Percentiles rank a stretch among this genome's conserved stretches.
Conservation (phyloP, 371 early-diverging fungal genomes). For the Coemansia sp. region DNA sequence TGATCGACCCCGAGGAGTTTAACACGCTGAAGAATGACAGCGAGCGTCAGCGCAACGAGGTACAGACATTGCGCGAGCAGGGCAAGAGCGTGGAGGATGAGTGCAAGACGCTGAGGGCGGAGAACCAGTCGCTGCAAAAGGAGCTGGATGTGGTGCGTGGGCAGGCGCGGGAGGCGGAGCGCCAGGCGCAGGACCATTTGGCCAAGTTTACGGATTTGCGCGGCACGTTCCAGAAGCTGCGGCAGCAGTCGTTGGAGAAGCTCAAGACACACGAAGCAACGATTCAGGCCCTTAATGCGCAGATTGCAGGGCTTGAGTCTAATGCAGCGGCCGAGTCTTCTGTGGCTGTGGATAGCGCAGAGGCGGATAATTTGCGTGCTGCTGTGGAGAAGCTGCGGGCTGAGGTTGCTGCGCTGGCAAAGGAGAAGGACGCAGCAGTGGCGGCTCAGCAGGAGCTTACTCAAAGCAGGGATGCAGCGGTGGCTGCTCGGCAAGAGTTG, state of each 20-base stretch:
- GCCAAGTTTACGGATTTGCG: conserved; percentile 47
- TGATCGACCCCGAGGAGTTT: conserved; percentile 57
- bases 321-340: not conserved
- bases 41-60: conserved; percentile 23
- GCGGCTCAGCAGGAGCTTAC: conserved; percentile 31
- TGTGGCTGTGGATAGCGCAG: not conserved
- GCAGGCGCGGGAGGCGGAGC: not conserved
- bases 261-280: conserved; percentile 25
- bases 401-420: conserved; percentile 14
- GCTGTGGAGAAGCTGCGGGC: conserved; percentile 2
- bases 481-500: conserved; percentile 25
- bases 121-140: conserved; percentile 10
- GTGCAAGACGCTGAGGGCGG: conserved; percentile 21
- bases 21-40: conserved; percentile 53
- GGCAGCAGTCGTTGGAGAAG: conserved; percentile 34
- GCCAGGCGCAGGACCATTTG: conserved; percentile 26
- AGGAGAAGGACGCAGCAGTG: conserved; percentile 24
- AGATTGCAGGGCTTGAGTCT: conserved; percentile 9
- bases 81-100: conserved; percentile 5
- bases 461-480: conserved; percentile 15
- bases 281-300: conserved; percentile 21
- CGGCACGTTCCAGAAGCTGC: conserved; percentile 34
- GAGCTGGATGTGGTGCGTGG: conserved; percentile 11
- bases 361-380: not conserved
- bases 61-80: conserved; percentile 20